These are phyloP conservation scores for Teratosphaeriaceae sp. DNA, from an alignment of 2,329 filamentous ascomycete species.

Conservation along the genomic window DNA sequence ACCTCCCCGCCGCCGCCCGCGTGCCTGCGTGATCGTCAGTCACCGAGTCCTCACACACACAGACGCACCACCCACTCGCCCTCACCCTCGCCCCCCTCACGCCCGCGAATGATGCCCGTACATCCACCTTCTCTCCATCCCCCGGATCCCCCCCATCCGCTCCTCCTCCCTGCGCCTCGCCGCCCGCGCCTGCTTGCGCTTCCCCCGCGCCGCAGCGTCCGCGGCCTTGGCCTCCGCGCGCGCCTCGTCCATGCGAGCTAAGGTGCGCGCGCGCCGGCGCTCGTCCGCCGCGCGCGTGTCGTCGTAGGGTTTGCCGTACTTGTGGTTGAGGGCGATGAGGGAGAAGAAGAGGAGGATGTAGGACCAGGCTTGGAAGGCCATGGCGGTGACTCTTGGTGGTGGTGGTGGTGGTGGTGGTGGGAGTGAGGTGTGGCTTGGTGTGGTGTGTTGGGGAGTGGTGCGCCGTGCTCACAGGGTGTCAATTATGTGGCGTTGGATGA, in stretches of 20 bases:
- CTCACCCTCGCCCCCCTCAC: too few relatives aligned
- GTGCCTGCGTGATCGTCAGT: too few relatives aligned
- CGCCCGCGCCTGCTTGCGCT: constrained; percentile 4
- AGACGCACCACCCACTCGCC: too few relatives aligned
- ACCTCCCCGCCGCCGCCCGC: too few relatives aligned
- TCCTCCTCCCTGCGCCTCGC: constrained; percentile 8
- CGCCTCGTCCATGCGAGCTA: constrained; percentile 5
- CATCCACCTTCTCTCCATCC: constrained; percentile 7
- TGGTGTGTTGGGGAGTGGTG: too few relatives aligned
- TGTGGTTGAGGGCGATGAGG: constrained; percentile 12
- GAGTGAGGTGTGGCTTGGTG: too few relatives aligned
- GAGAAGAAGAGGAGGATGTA: constrained; percentile 7
- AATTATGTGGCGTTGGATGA: too few relatives aligned
- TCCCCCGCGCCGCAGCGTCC: constrained; percentile 3
- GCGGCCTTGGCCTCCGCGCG: constrained; percentile 6
- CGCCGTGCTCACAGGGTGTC: too few relatives aligned
- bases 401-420: too few relatives aligned
- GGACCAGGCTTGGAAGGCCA: constrained; percentile 8
- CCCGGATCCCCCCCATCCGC: constrained; percentile 3
- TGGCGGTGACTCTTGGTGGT: too few relatives aligned
- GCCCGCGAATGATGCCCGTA: constrained; percentile 10
- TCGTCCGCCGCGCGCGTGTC: background rate
- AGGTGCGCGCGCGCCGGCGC: constrained; percentile 3
- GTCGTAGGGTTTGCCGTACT: constrained; percentile 5
- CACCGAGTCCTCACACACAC: too few relatives aligned